Conservation (phyloP, 441 rosid genomes). For the Pelargonium myrrhifolium region DNA sequence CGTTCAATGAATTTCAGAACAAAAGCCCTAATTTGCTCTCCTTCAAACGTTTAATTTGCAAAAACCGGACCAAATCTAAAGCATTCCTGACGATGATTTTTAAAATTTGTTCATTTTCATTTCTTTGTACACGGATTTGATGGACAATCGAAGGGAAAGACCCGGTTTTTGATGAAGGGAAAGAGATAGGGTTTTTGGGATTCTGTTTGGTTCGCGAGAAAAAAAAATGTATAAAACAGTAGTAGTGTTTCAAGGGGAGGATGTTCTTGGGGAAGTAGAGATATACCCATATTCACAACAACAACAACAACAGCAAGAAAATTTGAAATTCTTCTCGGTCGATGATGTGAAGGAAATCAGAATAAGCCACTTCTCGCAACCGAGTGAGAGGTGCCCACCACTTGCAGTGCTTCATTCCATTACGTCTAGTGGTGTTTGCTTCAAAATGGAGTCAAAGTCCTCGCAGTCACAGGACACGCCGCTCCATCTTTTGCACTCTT, state of each 20-base stretch:
- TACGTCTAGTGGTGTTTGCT: constrained; percentile 70
- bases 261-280: constrained; percentile 77
- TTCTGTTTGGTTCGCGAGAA: constrained; percentile 13
- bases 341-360: constrained; percentile 57
- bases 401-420: constrained; percentile 83
- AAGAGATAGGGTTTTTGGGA: constrained; percentile 6
- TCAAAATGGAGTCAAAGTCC: constrained; percentile 78
- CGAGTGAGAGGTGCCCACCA: constrained; percentile 84
- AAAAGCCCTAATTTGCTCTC: constrained; percentile 6
- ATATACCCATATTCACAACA: constrained; percentile 37
- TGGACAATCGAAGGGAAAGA: constrained; percentile 8
- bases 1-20: constrained; percentile 1
- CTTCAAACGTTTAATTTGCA: constrained; percentile 6
- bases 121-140: neutral
- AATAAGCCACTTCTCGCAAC: constrained; percentile 63
- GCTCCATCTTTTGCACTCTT: constrained; percentile 71
- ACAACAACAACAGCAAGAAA: constrained; percentile 27
- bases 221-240: constrained; percentile 53
- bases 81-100: constrained; percentile 6
- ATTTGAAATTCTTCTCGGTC: constrained; percentile 13
- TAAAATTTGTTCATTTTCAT: neutral
- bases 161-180: neutral
- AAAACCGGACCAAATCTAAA: constrained; percentile 8
- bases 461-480: constrained; percentile 49
- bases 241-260: constrained; percentile 64